A percentile compares a stretch with the other conserved stretches of the same genome.
phyloP scores from a whole-genome alignment of 2,329 filamentous ascomycete genomes.

The Aureobasidium melanogenum region DNA sequence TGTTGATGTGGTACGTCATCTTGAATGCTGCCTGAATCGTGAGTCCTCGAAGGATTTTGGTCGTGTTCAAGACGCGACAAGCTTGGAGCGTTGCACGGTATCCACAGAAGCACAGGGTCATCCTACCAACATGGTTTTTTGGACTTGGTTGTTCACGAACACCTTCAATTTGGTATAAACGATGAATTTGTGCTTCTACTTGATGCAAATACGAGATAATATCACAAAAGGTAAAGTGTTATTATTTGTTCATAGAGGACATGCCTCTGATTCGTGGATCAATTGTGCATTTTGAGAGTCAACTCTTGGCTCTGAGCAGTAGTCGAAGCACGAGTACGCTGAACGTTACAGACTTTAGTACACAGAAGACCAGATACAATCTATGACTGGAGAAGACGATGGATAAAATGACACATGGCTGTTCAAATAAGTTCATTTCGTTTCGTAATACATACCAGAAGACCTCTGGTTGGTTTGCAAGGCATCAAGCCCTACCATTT shows the following conservation, averaged over 20 bases:
- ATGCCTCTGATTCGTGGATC: no score
- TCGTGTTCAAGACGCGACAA: background rate
- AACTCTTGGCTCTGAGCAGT: no score
- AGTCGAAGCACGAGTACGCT: no score
- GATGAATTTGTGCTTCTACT: no score
- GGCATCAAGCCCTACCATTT: background rate
- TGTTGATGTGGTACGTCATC: background rate
- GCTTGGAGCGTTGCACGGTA: background rate
- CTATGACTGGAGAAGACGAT: background rate
- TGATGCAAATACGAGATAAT: no score
- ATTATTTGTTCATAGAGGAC: no score
- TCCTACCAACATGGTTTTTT: background rate
- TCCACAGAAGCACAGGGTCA: background rate
- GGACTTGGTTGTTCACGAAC: no score
- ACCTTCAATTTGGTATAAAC: no score
- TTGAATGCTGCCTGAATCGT: background rate
- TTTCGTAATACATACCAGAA: conserved; percentile 10
- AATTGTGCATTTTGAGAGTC: no score
- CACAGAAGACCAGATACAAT: no score
- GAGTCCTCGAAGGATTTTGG: background rate
- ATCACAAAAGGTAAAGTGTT: no score
- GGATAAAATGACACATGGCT: background rate
- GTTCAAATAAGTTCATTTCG: background rate
- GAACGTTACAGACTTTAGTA: no score
- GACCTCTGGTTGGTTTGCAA: background rate